A percentile compares a stretch with the other conserved stretches of the same genome.
Evolutionary conservation across 2,329 filamentous ascomycete species (phyloP).

Genomic region (Pseudopithomyces chartarum): DNA sequence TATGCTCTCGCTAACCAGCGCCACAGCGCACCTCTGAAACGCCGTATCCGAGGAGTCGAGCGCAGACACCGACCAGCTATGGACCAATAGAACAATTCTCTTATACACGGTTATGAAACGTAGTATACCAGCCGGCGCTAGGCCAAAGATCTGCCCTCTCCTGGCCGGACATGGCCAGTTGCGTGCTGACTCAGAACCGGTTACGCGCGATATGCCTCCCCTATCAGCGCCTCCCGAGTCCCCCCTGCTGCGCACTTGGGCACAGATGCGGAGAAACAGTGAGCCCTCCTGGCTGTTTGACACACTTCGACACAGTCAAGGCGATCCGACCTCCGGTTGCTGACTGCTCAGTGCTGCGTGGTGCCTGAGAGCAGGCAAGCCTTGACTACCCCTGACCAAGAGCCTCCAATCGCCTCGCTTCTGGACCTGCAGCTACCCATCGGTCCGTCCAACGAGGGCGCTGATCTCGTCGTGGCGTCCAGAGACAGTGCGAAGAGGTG

Average conservation of each 20-base stretch:
- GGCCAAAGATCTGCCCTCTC: background rate
- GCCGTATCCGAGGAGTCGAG: background rate
- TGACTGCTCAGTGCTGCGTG: conserved; percentile 1
- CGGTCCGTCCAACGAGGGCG: background rate
- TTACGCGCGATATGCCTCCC: background rate
- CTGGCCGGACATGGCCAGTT: background rate
- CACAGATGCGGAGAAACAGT: background rate
- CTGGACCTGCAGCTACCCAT: conserved; percentile 3
- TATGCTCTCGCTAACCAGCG: conserved; percentile 1
- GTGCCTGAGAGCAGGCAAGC: background rate
- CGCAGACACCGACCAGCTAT: background rate
- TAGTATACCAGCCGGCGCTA: background rate
- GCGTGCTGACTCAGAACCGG: background rate
- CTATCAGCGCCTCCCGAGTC: background rate
- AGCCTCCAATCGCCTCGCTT: conserved; percentile 2
- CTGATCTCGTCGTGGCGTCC: conserved; percentile 3
- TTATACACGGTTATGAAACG: conserved; percentile 6
- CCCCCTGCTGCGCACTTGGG: background rate
- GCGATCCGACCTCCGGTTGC: background rate
- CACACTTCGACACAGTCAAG: background rate
- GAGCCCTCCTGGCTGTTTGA: background rate
- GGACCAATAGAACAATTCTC: conserved; percentile 4
- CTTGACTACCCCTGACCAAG: background rate
- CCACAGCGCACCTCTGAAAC: conserved; percentile 9
- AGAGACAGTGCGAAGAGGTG: conserved; percentile 1